Conservation (phyloP, 371 early-diverging fungal genomes). For the Rhizomucor pusillus region DNA sequence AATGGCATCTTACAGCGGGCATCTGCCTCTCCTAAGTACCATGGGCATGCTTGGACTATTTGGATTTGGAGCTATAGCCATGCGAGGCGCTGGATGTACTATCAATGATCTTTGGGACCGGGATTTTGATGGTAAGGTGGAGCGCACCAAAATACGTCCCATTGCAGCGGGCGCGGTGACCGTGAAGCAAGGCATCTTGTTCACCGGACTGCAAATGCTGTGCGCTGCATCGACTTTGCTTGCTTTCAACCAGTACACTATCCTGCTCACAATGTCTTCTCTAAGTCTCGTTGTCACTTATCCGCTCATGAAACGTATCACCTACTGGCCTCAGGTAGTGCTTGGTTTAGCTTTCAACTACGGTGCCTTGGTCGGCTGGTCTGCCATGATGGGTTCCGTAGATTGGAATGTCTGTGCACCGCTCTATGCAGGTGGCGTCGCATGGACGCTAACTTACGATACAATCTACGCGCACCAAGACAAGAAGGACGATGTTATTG, state of each 20-base stretch:
- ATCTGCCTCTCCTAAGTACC: conserved; percentile 49
- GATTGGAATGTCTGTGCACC: conserved; percentile 76
- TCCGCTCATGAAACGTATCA: conserved; percentile 95
- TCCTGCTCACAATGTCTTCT: conserved; percentile 80
- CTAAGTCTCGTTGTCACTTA: conserved; percentile 79
- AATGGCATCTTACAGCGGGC: conserved; percentile 72
- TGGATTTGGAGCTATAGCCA: conserved; percentile 85
- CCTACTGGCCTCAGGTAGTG: conserved; percentile 93
- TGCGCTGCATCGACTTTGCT: conserved; percentile 80
- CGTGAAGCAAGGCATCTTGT: conserved; percentile 70
- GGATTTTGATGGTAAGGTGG: conserved; percentile 84
- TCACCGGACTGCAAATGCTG: conserved; percentile 77
- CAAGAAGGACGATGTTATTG: conserved; percentile 81
- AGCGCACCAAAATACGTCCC: conserved; percentile 82
- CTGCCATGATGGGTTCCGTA: conserved; percentile 79
- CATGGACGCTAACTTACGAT: conserved; percentile 96
- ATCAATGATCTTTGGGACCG: conserved; percentile 97
- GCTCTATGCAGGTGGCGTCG: conserved; percentile 82
- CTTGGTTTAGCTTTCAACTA: conserved; percentile 94
- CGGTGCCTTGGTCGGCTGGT: conserved; percentile 93
- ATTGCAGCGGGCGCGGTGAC: conserved; percentile 80
- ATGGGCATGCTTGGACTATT: conserved; percentile 78
- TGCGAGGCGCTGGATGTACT: conserved; percentile 97
- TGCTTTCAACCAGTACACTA: conserved; percentile 76
- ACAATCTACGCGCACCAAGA: conserved; percentile 97